Evolutionary conservation across 2,329 filamentous ascomycete species (phyloP), one percentile per base, ranked within the genome.

Genomic region (Pezicula rhizophila): DNA sequence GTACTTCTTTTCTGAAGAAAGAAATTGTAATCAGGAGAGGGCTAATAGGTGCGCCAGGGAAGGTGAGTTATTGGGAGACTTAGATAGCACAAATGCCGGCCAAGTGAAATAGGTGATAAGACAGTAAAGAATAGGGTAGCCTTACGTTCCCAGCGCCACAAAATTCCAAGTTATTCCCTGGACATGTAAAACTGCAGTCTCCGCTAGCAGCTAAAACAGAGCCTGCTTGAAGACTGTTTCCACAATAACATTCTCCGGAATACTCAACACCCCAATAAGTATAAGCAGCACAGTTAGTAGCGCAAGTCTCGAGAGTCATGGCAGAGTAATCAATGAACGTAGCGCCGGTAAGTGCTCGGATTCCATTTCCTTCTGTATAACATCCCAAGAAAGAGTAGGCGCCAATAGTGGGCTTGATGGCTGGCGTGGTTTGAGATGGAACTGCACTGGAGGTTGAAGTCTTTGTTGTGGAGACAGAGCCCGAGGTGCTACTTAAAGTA

Each of bases 401-500:
- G 23, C 45, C 59, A 55, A 34, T 40, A 44, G 20, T 54, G 11
- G 52, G 42, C 3, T 55, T 40, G 18, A 34, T 47, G 1, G 35
- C 49, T 14, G 48, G 46, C 7, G 40, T 41, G 11, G 48, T 52
- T 10, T 50, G 52, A 6, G 45, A 48, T 18, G 35, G 25, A 11
- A 18, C 20, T 26, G 44, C 18, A 25, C 25, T 25, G n/a, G 45
- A 39, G 8, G 34, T 46, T 5, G 37, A n/a, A 25, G 25, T 34
- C 8, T 8, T 34, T 15, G 28, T 34, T 37, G 47, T 15, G 17
- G 47, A 45, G 39, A 50, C 34, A 11, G 48, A 53, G 42, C 47
- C 54, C 14, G 53, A 55, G 49, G 51, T 53, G 35, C 44, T 52
- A 46, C 71, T 2, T 51, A 64, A 56, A 73, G 20, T 40, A 18